phyloP scores from a whole-genome alignment of 148 eudicot genomes.

The Spergularia bocconei region DNA sequence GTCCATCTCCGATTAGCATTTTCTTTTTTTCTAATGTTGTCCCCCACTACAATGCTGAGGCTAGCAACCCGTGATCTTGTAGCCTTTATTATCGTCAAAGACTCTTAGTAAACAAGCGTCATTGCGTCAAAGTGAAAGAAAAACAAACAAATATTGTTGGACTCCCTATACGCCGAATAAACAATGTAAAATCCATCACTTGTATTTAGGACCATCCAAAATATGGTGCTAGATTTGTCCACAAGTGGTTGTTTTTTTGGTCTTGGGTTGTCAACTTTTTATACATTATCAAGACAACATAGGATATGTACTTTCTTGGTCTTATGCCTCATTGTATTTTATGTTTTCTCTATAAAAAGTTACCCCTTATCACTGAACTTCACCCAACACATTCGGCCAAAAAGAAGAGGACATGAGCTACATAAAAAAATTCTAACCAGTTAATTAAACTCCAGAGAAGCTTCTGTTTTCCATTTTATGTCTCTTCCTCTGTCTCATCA shows the following conservation, averaged over 20 bases:
- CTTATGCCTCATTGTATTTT: background rate
- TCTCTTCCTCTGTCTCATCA: background rate
- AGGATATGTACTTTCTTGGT: constrained; percentile 10
- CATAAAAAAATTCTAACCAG: constrained; percentile 2
- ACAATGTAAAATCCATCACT: constrained; percentile 5
- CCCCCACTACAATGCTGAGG: no score
- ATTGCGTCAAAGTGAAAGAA: no score
- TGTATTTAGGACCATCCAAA: constrained; percentile 8
- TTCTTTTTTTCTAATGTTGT: no score
- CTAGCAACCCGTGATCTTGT: no score
- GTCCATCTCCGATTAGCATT: no score
- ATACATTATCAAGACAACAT: background rate
- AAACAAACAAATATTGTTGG: no score
- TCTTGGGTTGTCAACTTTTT: constrained; percentile 27
- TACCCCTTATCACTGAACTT: background rate
- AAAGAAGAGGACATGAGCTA: background rate
- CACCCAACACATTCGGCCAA: no score
- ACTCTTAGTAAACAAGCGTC: no score
- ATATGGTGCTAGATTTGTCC: constrained; percentile 27
- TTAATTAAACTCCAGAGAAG: constrained; percentile 20
- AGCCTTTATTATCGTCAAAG: no score
- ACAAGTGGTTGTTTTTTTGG: constrained; percentile 27
- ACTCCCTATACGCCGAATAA: background rate
- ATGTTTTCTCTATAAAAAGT: constrained; percentile 14
- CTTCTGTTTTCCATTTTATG: constrained; percentile 17